Evolutionary conservation across 2,329 filamentous ascomycete species (phyloP).

Genomic region (Ophiostoma piceae): DNA sequence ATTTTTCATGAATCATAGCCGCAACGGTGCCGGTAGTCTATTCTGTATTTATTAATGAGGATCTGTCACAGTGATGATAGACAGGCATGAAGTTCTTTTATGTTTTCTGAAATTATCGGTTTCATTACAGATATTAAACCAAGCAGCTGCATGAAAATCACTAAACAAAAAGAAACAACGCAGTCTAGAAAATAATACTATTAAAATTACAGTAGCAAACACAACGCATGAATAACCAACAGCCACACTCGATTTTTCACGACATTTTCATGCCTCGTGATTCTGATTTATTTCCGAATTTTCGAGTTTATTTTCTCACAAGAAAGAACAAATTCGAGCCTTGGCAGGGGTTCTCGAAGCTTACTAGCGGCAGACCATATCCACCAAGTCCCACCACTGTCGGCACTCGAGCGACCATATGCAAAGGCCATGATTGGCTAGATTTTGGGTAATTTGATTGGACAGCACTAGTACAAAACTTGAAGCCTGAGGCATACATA

Average conservation of each 20-base stretch:
- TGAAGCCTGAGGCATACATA: not conserved
- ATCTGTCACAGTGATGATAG: not conserved
- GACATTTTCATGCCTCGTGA: not conserved
- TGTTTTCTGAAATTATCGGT: too few relatives aligned
- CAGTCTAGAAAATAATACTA: not conserved
- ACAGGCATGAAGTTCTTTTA: too few relatives aligned
- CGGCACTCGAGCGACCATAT: constrained; percentile 10
- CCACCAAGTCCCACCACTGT: not conserved
- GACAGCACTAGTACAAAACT: fast-evolving
- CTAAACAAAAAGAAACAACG: not conserved
- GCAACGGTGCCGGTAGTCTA: too few relatives aligned
- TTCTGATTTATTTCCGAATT: not conserved
- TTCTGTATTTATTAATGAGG: too few relatives aligned
- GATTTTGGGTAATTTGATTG: not conserved
- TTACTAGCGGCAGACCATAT: not conserved
- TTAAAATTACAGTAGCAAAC: not conserved
- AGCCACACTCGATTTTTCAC: not conserved
- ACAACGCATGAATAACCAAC: not conserved
- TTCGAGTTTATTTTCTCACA: not conserved
- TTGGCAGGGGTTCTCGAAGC: constrained; percentile 12
- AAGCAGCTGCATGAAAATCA: not conserved
- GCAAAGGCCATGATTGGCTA: not conserved
- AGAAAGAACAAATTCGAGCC: not conserved
- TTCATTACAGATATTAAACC: too few relatives aligned
- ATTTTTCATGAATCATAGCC: not conserved